These are phyloP conservation scores for Pittosporum tobira DNA, from an alignment of 129 eudicot species.

Conservation along the genomic window DNA sequence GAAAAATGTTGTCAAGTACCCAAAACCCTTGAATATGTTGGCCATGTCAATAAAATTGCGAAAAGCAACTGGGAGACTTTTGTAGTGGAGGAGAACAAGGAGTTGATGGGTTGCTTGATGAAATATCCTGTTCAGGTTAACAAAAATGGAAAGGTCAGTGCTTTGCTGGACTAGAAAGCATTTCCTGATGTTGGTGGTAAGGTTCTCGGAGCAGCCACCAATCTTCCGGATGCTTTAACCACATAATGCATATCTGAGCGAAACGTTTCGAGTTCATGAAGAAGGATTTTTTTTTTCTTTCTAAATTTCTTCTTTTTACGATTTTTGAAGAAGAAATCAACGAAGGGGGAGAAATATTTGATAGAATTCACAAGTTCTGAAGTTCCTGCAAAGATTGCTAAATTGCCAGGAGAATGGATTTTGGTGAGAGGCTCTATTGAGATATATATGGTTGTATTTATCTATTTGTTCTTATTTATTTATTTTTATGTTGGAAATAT, in stretches of 20 bases:
- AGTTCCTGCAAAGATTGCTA: too few species aligned
- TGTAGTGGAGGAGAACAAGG: slow-evolving; percentile 12
- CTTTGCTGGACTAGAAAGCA: slow-evolving; percentile 13
- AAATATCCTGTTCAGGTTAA: slow-evolving; percentile 13
- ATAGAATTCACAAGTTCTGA: too few species aligned
- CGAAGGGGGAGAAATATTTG: too few species aligned
- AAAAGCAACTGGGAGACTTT: slow-evolving; percentile 19
- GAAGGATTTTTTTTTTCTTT: too few species aligned
- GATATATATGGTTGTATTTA: too few species aligned
- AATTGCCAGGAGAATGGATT: too few species aligned
- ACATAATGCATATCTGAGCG: neutral
- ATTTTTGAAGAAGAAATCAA: too few species aligned
- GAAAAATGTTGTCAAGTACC: slow-evolving; percentile 13
- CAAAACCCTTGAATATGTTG: slow-evolving; percentile 7
- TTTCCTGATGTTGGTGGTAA: slow-evolving; percentile 29
- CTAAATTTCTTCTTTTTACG: too few species aligned
- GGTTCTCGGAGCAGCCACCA: slow-evolving; percentile 14
- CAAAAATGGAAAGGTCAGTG: slow-evolving; percentile 8
- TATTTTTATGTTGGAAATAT: too few species aligned
- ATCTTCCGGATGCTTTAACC: slow-evolving; percentile 17
- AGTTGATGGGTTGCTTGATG: slow-evolving; percentile 19
- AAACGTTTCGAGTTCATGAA: neutral
- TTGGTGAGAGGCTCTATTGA: too few species aligned
- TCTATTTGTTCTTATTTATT: too few species aligned
- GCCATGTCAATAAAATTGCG: slow-evolving; percentile 11